These are phyloP conservation scores for Trichosporon asahii DNA, from an alignment of 1,284 basidiomycete genomes.

Conservation along the genomic window DNA sequence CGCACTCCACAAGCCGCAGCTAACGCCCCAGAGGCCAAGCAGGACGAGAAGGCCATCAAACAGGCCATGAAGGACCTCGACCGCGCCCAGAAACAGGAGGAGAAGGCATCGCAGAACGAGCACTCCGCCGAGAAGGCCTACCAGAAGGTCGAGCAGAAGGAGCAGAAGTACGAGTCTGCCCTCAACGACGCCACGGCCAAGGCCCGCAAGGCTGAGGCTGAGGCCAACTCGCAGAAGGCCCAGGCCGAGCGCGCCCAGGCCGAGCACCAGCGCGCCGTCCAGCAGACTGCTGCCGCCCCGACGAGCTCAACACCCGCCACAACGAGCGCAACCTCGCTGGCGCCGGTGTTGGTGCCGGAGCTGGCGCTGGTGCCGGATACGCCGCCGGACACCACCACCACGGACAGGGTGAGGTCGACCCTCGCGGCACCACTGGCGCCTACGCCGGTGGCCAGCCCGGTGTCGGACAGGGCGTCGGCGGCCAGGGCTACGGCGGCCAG, in stretches of 20 bases:
- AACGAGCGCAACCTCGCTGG: not conserved
- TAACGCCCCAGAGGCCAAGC: slow-evolving; percentile 29
- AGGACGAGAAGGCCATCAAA: slow-evolving; percentile 33
- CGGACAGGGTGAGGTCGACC: not conserved
- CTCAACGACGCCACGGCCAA: slow-evolving; percentile 2
- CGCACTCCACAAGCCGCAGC: not conserved
- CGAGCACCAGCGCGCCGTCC: not conserved
- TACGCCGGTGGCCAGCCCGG: not conserved
- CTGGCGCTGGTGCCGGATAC: not conserved
- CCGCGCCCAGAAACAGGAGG: slow-evolving; percentile 37
- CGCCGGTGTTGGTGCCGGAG: not conserved
- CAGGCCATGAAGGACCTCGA: slow-evolving; percentile 38
- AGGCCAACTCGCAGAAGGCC: not conserved
- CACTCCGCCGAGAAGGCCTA: slow-evolving; percentile 25
- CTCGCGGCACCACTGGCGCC: not conserved
- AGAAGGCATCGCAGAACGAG: slow-evolving; percentile 37
- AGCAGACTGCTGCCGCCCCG: not conserved
- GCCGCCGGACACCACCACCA: slow-evolving; percentile 3
- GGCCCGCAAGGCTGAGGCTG: not conserved
- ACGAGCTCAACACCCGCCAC: not conserved
- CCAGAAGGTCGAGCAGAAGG: slow-evolving; percentile 1
- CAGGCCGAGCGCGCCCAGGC: not conserved
- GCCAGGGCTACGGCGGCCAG: not conserved
- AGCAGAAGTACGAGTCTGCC: not conserved
- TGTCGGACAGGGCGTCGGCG: not conserved